Evolutionary conservation across 2,329 filamentous ascomycete species (phyloP).

Genomic region (Exophiala viscosa): DNA sequence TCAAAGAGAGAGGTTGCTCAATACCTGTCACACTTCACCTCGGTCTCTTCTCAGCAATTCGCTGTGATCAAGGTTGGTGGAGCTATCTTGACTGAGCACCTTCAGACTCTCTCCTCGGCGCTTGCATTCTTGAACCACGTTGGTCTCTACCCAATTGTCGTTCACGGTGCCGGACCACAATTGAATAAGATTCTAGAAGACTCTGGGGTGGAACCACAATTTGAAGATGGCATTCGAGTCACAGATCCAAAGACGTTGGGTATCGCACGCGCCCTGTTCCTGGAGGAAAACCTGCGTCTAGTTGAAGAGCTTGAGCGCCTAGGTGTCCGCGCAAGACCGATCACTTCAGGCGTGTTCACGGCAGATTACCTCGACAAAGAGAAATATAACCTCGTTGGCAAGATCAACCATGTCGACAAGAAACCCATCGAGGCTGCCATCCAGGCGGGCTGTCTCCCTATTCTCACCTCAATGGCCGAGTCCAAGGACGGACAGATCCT

Average conservation of each 20-base stretch:
- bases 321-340: constrained; percentile 81
- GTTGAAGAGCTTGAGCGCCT: constrained; percentile 85
- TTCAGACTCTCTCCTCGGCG: constrained; percentile 84
- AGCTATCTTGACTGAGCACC: constrained; percentile 89
- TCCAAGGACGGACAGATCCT: constrained; percentile 85
- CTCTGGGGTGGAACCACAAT: constrained; percentile 89
- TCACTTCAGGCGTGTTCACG: constrained; percentile 84
- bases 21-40: constrained; percentile 95
- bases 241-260: constrained; percentile 94
- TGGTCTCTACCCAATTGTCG: constrained; percentile 88
- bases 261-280: constrained; percentile 84
- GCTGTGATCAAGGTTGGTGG: constrained; percentile 98
- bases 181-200: constrained; percentile 86
- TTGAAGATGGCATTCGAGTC: constrained; percentile 92
- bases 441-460: constrained; percentile 82
- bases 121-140: constrained; percentile 92
- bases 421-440: constrained; percentile 87
- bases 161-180: constrained; percentile 92
- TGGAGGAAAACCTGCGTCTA: constrained; percentile 92
- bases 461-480: constrained; percentile 95
- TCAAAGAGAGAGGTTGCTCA: constrained; percentile 96
- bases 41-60: constrained; percentile 93
- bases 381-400: constrained; percentile 92
- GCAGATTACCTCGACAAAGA: constrained; percentile 95
- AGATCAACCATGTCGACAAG: constrained; percentile 90